phyloP scores from a whole-genome alignment of 2,329 filamentous ascomycete genomes.

The Neonectria faginata region DNA sequence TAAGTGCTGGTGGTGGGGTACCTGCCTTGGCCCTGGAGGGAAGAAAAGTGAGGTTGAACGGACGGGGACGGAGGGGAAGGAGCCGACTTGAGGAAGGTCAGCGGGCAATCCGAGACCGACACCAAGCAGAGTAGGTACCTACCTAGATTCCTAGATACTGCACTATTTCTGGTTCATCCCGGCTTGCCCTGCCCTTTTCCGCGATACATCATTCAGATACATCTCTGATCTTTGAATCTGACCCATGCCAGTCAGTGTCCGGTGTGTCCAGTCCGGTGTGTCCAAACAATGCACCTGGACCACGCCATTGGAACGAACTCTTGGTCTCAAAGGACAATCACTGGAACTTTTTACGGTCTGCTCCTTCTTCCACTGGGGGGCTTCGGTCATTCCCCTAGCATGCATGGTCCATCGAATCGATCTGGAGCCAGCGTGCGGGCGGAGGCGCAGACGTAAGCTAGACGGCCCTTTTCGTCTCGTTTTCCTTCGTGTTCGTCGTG shows the following conservation, averaged over 20 bases:
- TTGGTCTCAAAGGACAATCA: neutral
- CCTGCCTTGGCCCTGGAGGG: neutral
- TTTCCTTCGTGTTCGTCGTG: neutral
- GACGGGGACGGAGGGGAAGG: neutral
- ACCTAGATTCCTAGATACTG: too few species aligned
- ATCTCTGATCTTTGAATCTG: neutral
- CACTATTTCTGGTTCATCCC: neutral
- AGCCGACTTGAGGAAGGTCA: neutral
- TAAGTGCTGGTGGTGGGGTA: neutral
- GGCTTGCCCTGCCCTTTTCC: neutral
- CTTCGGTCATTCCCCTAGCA: neutral
- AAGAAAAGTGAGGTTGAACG: neutral
- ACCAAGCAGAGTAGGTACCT: neutral
- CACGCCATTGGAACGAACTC: too few species aligned
- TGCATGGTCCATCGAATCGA: neutral
- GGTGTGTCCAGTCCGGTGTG: neutral
- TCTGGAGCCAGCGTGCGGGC: slow-evolving; percentile 6
- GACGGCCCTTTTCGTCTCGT: neutral
- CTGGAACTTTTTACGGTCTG: neutral
- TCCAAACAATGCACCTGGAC: too few species aligned
- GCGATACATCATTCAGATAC: neutral
- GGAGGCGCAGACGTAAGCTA: neutral
- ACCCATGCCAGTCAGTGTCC: neutral
- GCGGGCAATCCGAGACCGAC: neutral
- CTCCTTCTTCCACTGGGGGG: neutral